Evolutionary conservation across 2,329 filamentous ascomycete genomes (phyloP).

Genomic region (Curvularia sp.): DNA sequence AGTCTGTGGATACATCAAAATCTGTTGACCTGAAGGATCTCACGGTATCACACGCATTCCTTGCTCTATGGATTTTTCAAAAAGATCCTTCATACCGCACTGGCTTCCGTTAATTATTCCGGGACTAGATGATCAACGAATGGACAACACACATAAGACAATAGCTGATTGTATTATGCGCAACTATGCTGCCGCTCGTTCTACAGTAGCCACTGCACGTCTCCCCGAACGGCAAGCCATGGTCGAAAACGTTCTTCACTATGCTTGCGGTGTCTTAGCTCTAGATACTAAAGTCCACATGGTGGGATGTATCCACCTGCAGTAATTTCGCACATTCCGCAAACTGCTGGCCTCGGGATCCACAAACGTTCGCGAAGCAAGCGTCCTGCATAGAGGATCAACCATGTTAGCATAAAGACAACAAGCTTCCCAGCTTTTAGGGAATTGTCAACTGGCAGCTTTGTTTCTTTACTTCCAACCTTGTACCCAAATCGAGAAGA

Average conservation of each 20-base stretch:
- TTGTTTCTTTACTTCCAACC: background rate
- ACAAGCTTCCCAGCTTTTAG: background rate
- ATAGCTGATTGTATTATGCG: too few relatives aligned
- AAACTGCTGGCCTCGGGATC: background rate
- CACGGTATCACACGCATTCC: background rate
- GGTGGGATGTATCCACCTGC: conserved; percentile 6
- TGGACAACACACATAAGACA: background rate
- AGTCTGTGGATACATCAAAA: conserved; percentile 9
- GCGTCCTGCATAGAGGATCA: background rate
- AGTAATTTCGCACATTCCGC: conserved; percentile 13
- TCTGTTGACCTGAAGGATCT: background rate
- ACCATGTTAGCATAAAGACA: conserved; percentile 11
- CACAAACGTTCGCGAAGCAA: conserved; percentile 5
- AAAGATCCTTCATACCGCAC: background rate
- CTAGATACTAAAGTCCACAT: conserved; percentile 1
- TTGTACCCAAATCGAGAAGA: conserved; percentile 8
- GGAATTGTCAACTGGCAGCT: conserved; percentile 1
- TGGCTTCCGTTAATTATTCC: conserved; percentile 4
- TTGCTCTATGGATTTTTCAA: background rate
- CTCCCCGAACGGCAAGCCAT: conserved; percentile 4
- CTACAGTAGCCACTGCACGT: conserved; percentile 6
- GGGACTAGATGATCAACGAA: background rate
- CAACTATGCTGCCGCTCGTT: conserved; percentile 4
- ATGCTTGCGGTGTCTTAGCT: conserved; percentile 16
- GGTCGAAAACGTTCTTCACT: conserved; percentile 18